Percentiles rank a stretch among this genome's conserved stretches.
Conservation (phyloP, 192 early-diverging fungal genomes). For the Spizellomyces punctatus region DNA sequence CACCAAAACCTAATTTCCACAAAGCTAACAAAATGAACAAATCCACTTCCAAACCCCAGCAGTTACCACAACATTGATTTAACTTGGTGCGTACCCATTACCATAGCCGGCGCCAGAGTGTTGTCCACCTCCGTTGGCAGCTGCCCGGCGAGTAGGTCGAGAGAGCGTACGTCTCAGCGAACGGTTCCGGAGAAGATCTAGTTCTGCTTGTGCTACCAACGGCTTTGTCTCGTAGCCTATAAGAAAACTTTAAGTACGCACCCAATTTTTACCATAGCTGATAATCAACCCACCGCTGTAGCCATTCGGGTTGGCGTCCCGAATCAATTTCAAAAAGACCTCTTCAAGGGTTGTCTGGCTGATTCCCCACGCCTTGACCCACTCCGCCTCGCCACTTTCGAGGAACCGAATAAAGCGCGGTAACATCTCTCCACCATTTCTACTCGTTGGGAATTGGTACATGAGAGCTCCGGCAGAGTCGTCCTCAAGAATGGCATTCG, state of each 20-base stretch:
- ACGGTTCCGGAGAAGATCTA: not conserved
- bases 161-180: not conserved
- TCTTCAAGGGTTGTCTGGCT: slow-evolving; percentile 71
- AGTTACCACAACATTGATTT: too few species aligned
- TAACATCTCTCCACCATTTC: not conserved
- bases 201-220: not conserved
- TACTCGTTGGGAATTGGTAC: slow-evolving; percentile 58
- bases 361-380: slow-evolving; percentile 68
- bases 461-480: slow-evolving; percentile 71
- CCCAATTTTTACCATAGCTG: too few species aligned
- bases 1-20: too few species aligned
- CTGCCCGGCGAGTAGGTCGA: not conserved
- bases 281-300: slow-evolving; percentile 17
- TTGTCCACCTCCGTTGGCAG: too few species aligned
- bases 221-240: not conserved
- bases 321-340: slow-evolving; percentile 62
- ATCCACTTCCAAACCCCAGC: too few species aligned
- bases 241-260: too few species aligned
- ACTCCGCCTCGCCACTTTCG: slow-evolving; percentile 15
- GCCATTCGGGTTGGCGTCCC: slow-evolving; percentile 43
- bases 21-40: too few species aligned
- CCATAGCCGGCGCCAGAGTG: too few species aligned
- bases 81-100: too few species aligned
- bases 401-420: slow-evolving; percentile 13
- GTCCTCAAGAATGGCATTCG: slow-evolving; percentile 65